phyloP scores from a whole-genome alignment of 2,329 filamentous ascomycete genomes.

The Saccharata proteae region DNA sequence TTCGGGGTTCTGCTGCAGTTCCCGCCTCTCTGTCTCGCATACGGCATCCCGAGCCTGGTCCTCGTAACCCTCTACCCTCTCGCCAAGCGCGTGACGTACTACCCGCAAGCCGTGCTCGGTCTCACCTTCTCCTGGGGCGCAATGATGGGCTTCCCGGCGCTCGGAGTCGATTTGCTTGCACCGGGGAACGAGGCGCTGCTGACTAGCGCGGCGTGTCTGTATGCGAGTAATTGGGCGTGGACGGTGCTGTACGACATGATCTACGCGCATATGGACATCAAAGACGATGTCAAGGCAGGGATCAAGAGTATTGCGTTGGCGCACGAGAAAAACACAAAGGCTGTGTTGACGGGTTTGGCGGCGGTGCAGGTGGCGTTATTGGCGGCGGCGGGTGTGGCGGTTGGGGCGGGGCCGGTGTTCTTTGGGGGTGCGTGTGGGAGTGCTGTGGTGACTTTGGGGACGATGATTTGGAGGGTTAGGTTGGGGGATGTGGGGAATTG shows the following conservation, averaged over 20 bases:
- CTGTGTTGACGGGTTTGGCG: constrained; percentile 59
- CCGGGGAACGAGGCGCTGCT: constrained; percentile 51
- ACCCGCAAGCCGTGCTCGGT: constrained; percentile 73
- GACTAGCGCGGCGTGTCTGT: constrained; percentile 55
- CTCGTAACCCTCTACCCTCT: constrained; percentile 69
- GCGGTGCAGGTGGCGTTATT: constrained; percentile 57
- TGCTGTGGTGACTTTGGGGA: constrained; percentile 39
- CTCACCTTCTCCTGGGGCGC: constrained; percentile 84
- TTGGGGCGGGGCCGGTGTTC: constrained; percentile 46
- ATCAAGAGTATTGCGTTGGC: constrained; percentile 81
- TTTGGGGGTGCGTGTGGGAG: constrained; percentile 47
- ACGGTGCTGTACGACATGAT: constrained; percentile 87
- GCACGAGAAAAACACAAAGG: constrained; percentile 66
- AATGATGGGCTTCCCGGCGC: constrained; percentile 74
- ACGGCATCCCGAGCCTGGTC: constrained; percentile 61
- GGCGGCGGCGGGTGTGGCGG: constrained; percentile 54
- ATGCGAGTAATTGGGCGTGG: constrained; percentile 72
- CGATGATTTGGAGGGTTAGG: constrained; percentile 48
- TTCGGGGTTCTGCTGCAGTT: constrained; percentile 67
- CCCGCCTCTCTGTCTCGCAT: constrained; percentile 60
- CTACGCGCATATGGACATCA: constrained; percentile 85
- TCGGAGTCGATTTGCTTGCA: constrained; percentile 63
- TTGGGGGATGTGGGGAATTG: constrained; percentile 46
- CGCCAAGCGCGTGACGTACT: constrained; percentile 76
- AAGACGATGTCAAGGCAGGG: constrained; percentile 72